A percentile compares a stretch with the other conserved stretches of the same genome.
Evolutionary conservation across 495 filamentous ascomycete genomes (phyloP).

Genomic region (Sordaria brevicollis): DNA sequence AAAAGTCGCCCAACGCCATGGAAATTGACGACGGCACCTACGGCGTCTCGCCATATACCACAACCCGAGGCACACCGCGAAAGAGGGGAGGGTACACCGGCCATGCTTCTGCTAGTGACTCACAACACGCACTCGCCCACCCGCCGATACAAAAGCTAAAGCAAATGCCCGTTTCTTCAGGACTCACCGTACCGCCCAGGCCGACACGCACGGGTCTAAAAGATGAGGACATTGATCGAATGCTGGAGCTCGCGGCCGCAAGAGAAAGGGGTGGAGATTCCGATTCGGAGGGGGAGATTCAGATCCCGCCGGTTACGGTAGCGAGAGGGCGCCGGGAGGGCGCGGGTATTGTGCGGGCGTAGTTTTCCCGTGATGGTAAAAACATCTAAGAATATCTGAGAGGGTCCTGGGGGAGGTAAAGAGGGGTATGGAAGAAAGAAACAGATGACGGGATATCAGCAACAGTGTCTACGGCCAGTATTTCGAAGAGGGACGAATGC

Average conservation of each 20-base stretch:
- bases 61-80: slow-evolving; percentile 30
- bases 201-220: slow-evolving; percentile 22
- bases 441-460: not conserved
- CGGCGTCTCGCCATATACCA: slow-evolving; percentile 13
- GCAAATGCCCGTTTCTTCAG: slow-evolving; percentile 30
- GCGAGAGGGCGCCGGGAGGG: slow-evolving; percentile 19
- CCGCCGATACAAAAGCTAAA: slow-evolving; percentile 10
- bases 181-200: slow-evolving; percentile 23
- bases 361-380: too few relatives aligned
- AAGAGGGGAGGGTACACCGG: slow-evolving; percentile 24
- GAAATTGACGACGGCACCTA: slow-evolving; percentile 28
- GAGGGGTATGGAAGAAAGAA: not conserved
- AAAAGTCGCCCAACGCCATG: slow-evolving; percentile 33
- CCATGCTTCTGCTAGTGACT: not conserved
- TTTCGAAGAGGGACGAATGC: too few relatives aligned
- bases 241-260: slow-evolving; percentile 33
- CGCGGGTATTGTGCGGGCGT: not conserved
- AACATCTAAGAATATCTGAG: not conserved
- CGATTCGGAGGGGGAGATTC: slow-evolving; percentile 40
- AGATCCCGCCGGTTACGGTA: slow-evolving; percentile 28
- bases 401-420: not conserved
- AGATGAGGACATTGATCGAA: slow-evolving; percentile 36
- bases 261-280: slow-evolving; percentile 27
- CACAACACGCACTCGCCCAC: slow-evolving; percentile 4
- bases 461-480: not conserved